A percentile compares a stretch with the other conserved stretches of the same genome.
Conservation (phyloP, 2,329 filamentous ascomycete species). For the Macroventuria anomochaeta region DNA sequence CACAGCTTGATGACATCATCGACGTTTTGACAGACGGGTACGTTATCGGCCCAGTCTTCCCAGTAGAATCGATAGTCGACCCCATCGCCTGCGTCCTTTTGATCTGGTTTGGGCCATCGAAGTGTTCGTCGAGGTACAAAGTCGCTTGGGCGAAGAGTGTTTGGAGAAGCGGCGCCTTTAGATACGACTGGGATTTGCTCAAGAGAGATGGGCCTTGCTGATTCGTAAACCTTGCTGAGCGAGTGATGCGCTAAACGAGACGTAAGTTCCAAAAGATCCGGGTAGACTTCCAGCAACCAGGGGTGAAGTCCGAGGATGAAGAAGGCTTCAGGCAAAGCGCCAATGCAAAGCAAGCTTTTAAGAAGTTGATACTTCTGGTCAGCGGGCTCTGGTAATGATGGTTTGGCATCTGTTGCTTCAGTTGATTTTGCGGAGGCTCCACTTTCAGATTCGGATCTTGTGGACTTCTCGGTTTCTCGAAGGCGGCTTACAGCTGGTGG, state of each 20-base stretch:
- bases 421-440: slow-evolving; percentile 51
- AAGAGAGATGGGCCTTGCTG: slow-evolving; percentile 56
- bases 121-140: slow-evolving; percentile 70
- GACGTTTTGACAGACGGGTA: slow-evolving; percentile 87
- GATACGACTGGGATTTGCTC: slow-evolving; percentile 49
- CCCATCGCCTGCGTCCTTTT: slow-evolving; percentile 74
- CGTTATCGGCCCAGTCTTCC: slow-evolving; percentile 94
- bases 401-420: slow-evolving; percentile 51
- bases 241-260: slow-evolving; percentile 86
- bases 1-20: slow-evolving; percentile 91
- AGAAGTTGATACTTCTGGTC: slow-evolving; percentile 90
- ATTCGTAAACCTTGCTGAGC: slow-evolving; percentile 74
- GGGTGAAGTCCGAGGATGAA: slow-evolving; percentile 92
- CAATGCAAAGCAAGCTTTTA: slow-evolving; percentile 85
- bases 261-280: slow-evolving; percentile 79
- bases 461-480: slow-evolving; percentile 63
- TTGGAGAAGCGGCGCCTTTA: slow-evolving; percentile 55
- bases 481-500: slow-evolving; percentile 51
- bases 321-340: slow-evolving; percentile 88
- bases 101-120: slow-evolving; percentile 85
- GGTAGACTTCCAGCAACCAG: slow-evolving; percentile 86
- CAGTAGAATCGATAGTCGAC: slow-evolving; percentile 90
- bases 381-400: slow-evolving; percentile 70
- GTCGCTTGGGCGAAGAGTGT: slow-evolving; percentile 67
- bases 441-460: slow-evolving; percentile 54